Conservation (phyloP, 176 grass and related monocot genomes). For the maize (Zea mays) region Zm-B73-REFERENCE-NAM-5.0 NC_050098.1:104404501-104405000, state of each 20-base stretch:
- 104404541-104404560: conserved; percentile 59
- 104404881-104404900: not conserved
- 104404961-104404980: not conserved
- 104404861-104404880: conserved; percentile 1
- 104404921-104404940: not conserved
- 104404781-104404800: not conserved
- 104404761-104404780: not conserved
- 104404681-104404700: not conserved
- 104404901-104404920: not conserved
- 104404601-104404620: conserved; percentile 27
- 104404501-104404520: conserved; percentile 20
- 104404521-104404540: conserved; percentile 62
- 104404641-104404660: not conserved
- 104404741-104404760: conserved; percentile 1
- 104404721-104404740: conserved; percentile 4
- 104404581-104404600: conserved; percentile 61
- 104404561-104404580: conserved; percentile 67
- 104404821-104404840: not conserved
- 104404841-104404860: not conserved
- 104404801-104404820: not conserved
- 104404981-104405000: conserved; percentile 26
- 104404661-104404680: conserved; percentile 9
- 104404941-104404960: conserved; percentile 1
- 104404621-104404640: not conserved
- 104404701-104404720: not conserved